A percentile compares a stretch with the other conserved stretches of the same genome.
phyloP scores from a whole-genome alignment of 805 yeast species.

The Komagataella ulmi region DNA sequence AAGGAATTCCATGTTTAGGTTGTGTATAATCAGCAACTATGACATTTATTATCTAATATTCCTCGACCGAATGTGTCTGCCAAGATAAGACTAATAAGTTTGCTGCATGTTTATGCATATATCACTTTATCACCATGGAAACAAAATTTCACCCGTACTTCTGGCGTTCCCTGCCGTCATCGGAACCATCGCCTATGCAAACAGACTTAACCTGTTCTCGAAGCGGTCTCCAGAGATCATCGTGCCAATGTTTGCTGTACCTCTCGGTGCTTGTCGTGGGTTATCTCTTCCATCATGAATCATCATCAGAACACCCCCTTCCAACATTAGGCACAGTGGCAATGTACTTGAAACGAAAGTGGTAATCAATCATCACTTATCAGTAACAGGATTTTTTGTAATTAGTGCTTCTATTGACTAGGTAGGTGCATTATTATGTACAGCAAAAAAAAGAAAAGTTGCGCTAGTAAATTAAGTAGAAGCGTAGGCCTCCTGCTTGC shows the following conservation, averaged over 20 bases:
- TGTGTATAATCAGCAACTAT: not conserved
- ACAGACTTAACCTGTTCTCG: too few relatives aligned
- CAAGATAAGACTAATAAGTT: not conserved
- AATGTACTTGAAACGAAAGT: not conserved
- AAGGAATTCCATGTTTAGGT: not conserved
- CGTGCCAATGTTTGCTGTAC: too few relatives aligned
- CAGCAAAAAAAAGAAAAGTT: not conserved
- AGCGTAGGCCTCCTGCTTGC: too few relatives aligned
- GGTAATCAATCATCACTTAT: not conserved
- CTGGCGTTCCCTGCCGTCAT: not conserved
- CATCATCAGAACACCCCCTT: not conserved
- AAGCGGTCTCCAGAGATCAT: too few relatives aligned
- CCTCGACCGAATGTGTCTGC: not conserved
- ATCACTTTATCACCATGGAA: not conserved
- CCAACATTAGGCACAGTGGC: not conserved
- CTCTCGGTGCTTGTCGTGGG: too few relatives aligned
- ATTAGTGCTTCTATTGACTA: not conserved
- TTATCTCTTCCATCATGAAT: not conserved
- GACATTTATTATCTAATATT: not conserved
- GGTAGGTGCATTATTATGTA: not conserved
- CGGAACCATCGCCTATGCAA: too few relatives aligned
- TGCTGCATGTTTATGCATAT: not conserved
- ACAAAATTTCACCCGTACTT: not conserved
- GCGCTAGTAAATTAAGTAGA: not conserved
- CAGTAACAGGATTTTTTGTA: not conserved